These are phyloP conservation scores for Polymyxa betae DNA, from an alignment of 208 protist genomes.

Conservation along the genomic window DNA sequence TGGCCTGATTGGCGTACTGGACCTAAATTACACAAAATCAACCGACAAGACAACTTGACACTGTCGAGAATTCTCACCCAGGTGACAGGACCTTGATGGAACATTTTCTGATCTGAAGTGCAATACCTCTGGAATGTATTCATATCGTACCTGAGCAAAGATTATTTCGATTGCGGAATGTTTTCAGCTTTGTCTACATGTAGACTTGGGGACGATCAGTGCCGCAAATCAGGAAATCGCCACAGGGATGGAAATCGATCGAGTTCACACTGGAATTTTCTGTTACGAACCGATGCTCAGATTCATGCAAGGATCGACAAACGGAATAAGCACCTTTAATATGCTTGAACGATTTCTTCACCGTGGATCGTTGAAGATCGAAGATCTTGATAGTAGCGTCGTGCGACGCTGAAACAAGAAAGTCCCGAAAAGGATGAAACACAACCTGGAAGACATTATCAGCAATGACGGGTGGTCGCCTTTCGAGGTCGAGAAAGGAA, in stretches of 20 bases:
- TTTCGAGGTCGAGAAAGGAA: not conserved
- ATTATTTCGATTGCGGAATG: too few relatives aligned
- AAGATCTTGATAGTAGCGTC: constrained; percentile 30
- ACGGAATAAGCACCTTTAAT: not conserved
- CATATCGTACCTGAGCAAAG: not conserved
- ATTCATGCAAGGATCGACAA: not conserved
- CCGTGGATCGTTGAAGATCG: constrained; percentile 15
- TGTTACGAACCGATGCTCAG: not conserved
- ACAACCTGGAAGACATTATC: constrained; percentile 11
- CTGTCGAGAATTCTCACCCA: not conserved
- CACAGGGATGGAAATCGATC: constrained; percentile 29
- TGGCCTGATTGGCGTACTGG: constrained; percentile 2
- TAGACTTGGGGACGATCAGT: not conserved
- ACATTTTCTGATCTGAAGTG: constrained; percentile 11
- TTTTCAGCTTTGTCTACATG: too few relatives aligned
- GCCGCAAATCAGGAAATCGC: constrained; percentile 36
- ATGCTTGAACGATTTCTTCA: constrained; percentile 34
- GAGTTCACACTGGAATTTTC: constrained; percentile 46
- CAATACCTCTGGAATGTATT: constrained; percentile 35
- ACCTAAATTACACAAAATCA: not conserved
- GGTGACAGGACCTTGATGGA: constrained; percentile 35
- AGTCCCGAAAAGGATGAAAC: constrained; percentile 35
- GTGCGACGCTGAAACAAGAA: constrained; percentile 45
- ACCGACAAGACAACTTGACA: not conserved
- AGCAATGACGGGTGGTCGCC: not conserved